phyloP scores from a whole-genome alignment of 129 eudicot genomes.

The Pittosporum tobira region DNA sequence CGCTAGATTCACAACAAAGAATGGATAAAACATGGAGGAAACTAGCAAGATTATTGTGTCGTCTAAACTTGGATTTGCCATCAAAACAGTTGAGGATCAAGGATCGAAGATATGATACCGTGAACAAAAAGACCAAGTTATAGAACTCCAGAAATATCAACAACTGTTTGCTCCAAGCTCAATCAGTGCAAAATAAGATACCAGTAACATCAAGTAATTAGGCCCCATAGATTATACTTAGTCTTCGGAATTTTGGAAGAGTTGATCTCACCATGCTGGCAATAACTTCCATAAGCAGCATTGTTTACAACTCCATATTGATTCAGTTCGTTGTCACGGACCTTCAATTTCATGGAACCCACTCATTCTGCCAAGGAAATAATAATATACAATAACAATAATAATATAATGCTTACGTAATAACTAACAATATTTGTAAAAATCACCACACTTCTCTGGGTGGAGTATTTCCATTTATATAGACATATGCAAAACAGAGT shows the following conservation, averaged over 20 bases:
- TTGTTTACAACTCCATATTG: conserved; percentile 90
- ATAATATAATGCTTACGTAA: too few species aligned
- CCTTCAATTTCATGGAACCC: conserved; percentile 67
- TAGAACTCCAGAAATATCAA: too few species aligned
- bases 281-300: conserved; percentile 73
- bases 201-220: background rate
- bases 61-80: too few species aligned
- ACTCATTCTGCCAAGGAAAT: conserved; percentile 48
- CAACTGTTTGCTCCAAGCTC: background rate
- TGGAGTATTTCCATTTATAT: too few species aligned
- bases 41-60: too few species aligned
- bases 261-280: conserved; percentile 85
- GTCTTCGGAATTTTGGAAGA: background rate
- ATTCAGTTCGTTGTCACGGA: conserved; percentile 88
- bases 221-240: background rate
- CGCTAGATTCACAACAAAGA: too few species aligned
- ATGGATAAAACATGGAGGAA: too few species aligned
- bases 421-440: too few species aligned
- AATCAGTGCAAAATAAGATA: background rate
- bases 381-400: background rate
- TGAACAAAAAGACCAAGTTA: background rate
- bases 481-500: too few species aligned
- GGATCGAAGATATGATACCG: background rate
- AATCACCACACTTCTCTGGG: too few species aligned
- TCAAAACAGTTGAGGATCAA: background rate